Evolutionary conservation across 73 alveolate genomes (phyloP).

Genomic region (Tetrahymena borealis): DNA sequence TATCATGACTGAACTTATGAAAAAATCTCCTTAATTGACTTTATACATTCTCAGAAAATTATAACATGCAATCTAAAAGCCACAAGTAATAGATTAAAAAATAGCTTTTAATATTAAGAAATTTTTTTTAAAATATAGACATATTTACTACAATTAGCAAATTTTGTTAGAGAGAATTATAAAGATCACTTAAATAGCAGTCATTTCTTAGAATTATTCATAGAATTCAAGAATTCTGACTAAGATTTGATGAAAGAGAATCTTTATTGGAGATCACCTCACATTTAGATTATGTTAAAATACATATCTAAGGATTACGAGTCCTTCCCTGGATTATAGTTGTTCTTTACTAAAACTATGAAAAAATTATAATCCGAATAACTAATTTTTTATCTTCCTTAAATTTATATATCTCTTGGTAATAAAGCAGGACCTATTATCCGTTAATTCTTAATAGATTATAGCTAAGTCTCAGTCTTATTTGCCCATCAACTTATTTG

Average conservation of each 20-base stretch:
- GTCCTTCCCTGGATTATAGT: slow-evolving; percentile 21
- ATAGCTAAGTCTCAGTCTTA: slow-evolving; percentile 43
- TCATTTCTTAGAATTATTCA: slow-evolving; percentile 25
- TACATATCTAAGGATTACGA: slow-evolving; percentile 17
- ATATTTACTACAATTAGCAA: neutral
- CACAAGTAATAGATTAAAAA: neutral
- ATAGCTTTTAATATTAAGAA: neutral
- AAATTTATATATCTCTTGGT: slow-evolving; percentile 13
- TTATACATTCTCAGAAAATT: neutral
- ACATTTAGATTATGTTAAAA: slow-evolving; percentile 16
- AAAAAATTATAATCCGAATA: slow-evolving; percentile 33
- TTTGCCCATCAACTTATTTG: slow-evolving; percentile 63
- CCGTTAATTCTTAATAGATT: slow-evolving; percentile 52
- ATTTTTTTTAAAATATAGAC: neutral
- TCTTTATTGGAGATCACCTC: slow-evolving; percentile 41
- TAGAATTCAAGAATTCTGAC: neutral
- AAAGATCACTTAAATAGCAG: slow-evolving; percentile 21
- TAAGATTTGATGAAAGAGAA: neutral
- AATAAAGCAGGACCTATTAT: slow-evolving; percentile 32
- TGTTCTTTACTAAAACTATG: slow-evolving; percentile 34
- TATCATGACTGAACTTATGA: neutral
- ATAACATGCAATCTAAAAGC: neutral
- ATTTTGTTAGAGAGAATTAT: neutral
- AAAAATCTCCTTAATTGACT: neutral
- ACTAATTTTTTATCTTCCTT: slow-evolving; percentile 21